Evolutionary conservation across 108 stramenopile genomes (phyloP), one percentile per base, ranked within the genome.

Genomic region (Fragilaria crotonensis): DNA sequence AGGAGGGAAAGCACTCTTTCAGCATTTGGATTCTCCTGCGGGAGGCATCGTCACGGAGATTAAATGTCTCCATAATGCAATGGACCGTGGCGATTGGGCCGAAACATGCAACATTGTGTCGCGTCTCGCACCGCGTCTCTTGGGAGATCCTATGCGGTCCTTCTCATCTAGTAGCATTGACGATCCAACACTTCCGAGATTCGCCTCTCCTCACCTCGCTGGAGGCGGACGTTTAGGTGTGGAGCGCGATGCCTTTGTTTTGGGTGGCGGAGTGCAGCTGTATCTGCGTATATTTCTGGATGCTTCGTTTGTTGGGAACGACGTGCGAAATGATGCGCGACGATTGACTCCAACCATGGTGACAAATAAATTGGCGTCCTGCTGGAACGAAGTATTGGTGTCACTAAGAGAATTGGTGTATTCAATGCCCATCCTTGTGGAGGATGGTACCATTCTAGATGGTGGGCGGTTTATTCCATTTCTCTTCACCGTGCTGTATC

Each of bases 351-450:
- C 55, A 55, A 71, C 71, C 48, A 60, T 75, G 46, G 67, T 75
- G 5, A 66, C 54, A 4, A 63, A 22, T 47, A 72, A 64, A 33
- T 52, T 83, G 20, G 67, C 75, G 18, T 53, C 36, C 25, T 74
- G 67, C 46, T 85, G 77, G 80, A 90, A 90, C 63, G 84, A 90
- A 53, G 64, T 65, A 18, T 45, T 90, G 57, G 69, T 70, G 0
- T 61, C 73, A 20, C 57, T 90, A 22, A 63, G 89, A 19, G 84
- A 85, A 44, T 54, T 86, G 1, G 60, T 67, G 9, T 80, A 73
- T 53, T 52, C 75, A 21, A 65, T 79, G 9, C 79, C 79, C 25
- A 59, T 66, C 11, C 45, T 83, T 3, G 72, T 81, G 21, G 72
- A 72, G 41, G 46, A 69, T 30, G 68, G 59, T 28, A 33, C 31